Percentiles rank a stretch among this genome's conserved stretches.
Conservation (phyloP, 164 flowering plant genomes). For the Macadamia integrifolia region DNA sequence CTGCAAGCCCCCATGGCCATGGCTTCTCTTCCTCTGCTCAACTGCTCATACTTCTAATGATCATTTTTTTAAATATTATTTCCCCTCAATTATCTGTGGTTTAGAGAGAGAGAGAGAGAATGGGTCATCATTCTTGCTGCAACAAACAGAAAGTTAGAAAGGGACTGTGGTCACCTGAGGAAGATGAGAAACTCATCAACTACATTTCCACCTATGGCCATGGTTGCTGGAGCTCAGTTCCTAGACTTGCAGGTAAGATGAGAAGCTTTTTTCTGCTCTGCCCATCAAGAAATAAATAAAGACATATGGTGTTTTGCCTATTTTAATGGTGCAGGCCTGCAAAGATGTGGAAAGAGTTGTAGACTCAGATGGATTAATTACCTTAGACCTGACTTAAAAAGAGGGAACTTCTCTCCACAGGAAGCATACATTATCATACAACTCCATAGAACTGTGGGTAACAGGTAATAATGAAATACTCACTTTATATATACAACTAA, state of each 20-base stretch:
- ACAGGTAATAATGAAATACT: slow-evolving; percentile 49
- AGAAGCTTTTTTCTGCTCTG: neutral
- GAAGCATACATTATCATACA: slow-evolving; percentile 83
- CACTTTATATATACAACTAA: neutral
- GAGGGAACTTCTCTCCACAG: slow-evolving; percentile 73
- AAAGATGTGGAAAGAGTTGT: slow-evolving; percentile 94
- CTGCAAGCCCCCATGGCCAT: neutral
- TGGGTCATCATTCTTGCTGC: slow-evolving; percentile 89
- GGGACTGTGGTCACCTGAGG: slow-evolving; percentile 91
- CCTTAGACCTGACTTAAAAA: slow-evolving; percentile 79
- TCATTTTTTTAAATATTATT: neutral
- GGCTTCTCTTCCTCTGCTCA: neutral
- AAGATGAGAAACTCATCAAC: slow-evolving; percentile 85
- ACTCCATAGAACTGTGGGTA: slow-evolving; percentile 75
- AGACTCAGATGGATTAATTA: slow-evolving; percentile 88
- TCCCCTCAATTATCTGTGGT: neutral
- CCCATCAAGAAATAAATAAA: neutral
- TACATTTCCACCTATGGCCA: slow-evolving; percentile 73
- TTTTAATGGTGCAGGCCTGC: slow-evolving; percentile 43
- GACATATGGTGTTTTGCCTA: neutral
- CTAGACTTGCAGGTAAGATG: slow-evolving; percentile 61
- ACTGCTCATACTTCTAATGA: neutral
- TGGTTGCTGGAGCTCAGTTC: slow-evolving; percentile 90
- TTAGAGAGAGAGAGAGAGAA: slow-evolving; percentile 24
- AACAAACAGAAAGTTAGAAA: slow-evolving; percentile 84